Conservation (phyloP, 1,284 basidiomycete genomes). For the Microbotryomycetes sp. region DNA sequence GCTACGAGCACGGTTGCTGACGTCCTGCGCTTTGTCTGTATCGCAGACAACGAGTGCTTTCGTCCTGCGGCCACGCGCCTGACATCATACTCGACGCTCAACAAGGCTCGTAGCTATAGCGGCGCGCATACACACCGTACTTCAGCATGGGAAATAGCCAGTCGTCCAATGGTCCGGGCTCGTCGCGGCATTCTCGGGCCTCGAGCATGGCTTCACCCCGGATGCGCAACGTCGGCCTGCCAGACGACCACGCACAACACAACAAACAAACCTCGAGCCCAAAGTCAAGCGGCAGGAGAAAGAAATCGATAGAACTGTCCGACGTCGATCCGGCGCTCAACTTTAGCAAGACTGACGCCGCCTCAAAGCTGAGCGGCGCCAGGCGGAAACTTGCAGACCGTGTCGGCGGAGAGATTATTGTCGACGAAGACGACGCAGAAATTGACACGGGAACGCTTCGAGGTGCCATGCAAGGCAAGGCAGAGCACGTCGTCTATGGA, state of each 20-base stretch:
- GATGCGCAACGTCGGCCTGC: not conserved
- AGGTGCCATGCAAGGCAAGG: slow-evolving; percentile 31
- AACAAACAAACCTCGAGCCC: not conserved
- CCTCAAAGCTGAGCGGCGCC: not conserved
- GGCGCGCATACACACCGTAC: too few relatives aligned
- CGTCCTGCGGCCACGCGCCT: too few relatives aligned
- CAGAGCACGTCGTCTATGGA: slow-evolving; percentile 32
- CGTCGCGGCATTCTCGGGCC: not conserved
- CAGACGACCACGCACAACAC: not conserved
- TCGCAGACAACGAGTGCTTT: too few relatives aligned
- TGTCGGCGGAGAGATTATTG: slow-evolving; percentile 4
- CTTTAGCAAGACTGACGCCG: not conserved
- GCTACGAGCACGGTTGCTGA: too few relatives aligned
- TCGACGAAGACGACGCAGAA: slow-evolving; percentile 9
- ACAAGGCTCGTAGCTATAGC: too few relatives aligned
- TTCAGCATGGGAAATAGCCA: not conserved
- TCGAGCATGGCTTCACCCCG: not conserved
- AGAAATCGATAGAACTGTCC: slow-evolving; percentile 21
- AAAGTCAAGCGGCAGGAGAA: not conserved
- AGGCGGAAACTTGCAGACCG: not conserved
- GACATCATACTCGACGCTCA: too few relatives aligned
- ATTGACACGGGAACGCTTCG: slow-evolving; percentile 11
- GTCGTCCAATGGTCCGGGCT: not conserved
- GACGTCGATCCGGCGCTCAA: slow-evolving; percentile 16
- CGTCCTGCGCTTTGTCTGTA: too few relatives aligned